phyloP scores from a whole-genome alignment of 768 basidiomycete genomes.

The Phlegmacium glaucopus region DNA sequence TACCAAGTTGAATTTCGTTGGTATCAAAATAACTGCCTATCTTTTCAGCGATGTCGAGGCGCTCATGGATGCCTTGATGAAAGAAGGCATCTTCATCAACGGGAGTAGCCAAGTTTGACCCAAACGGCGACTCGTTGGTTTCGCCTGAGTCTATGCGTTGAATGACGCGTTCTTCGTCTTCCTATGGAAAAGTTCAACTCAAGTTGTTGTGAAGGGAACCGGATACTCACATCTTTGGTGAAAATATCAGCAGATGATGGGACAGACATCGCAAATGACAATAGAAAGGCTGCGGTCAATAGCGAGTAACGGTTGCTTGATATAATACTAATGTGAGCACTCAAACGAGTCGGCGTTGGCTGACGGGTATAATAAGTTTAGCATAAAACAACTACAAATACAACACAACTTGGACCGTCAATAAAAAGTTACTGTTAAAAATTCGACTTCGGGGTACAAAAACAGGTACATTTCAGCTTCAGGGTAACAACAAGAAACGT shows the following conservation, averaged over 20 bases:
- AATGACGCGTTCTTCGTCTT: background rate
- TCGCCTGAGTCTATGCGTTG: conserved; percentile 32
- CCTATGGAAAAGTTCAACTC: background rate
- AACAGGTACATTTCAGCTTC: background rate
- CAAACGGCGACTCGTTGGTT: conserved; percentile 41
- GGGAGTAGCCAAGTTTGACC: conserved; percentile 39
- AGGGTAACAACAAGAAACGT: conserved; percentile 17
- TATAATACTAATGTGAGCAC: too few relatives aligned
- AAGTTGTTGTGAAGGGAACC: background rate
- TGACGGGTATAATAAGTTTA: too few relatives aligned
- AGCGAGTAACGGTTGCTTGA: too few relatives aligned
- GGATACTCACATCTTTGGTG: background rate
- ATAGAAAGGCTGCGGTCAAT: too few relatives aligned
- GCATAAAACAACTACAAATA: too few relatives aligned
- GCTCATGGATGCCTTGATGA: conserved; percentile 16
- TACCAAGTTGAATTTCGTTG: background rate
- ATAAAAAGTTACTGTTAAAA: background rate
- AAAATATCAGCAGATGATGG: too few relatives aligned
- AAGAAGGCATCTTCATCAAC: conserved; percentile 28
- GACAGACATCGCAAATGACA: too few relatives aligned
- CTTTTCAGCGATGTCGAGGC: conserved; percentile 12
- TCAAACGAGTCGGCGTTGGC: too few relatives aligned
- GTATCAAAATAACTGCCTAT: conserved; percentile 14
- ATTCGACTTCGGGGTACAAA: too few relatives aligned
- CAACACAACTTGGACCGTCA: background rate